Evolutionary conservation across 352 stramenopile genomes (phyloP).

Genomic region (Phytopythium kandeliae): DNA sequence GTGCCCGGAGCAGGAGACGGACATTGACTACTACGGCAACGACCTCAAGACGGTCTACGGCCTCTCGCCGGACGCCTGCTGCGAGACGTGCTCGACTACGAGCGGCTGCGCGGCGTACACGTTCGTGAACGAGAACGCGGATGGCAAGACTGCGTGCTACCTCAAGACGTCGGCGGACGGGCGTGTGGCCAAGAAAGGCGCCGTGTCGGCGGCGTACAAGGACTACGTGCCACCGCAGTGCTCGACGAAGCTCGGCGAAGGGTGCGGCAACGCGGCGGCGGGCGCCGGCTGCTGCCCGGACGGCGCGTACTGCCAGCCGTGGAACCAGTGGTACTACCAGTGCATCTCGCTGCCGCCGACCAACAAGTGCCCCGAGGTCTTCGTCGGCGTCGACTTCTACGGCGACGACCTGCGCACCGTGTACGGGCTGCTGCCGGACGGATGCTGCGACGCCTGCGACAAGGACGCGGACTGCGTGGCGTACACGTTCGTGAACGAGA

Average conservation of each 20-base stretch:
- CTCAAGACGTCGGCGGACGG: conserved; percentile 27
- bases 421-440: conserved; percentile 30
- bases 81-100: conserved; percentile 28
- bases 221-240: conserved; percentile 19
- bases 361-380: conserved; percentile 28
- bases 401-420: conserved; percentile 35
- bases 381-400: conserved; percentile 39
- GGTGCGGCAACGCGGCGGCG: conserved; percentile 25
- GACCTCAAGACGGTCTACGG: conserved; percentile 37
- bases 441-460: conserved; percentile 46
- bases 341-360: conserved; percentile 26
- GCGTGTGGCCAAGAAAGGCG: conserved; percentile 26
- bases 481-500: conserved; percentile 63
- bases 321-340: conserved; percentile 48
- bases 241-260: conserved; percentile 15
- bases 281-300: conserved; percentile 27
- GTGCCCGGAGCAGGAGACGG: conserved; percentile 33
- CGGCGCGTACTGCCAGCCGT: conserved; percentile 41
- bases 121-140: conserved; percentile 48
- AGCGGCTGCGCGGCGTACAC: conserved; percentile 50
- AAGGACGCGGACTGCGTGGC: conserved; percentile 24
- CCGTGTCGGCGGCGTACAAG: conserved; percentile 27
- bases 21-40: conserved; percentile 47
- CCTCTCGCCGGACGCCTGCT: conserved; percentile 31
- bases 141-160: conserved; percentile 44